Evolutionary conservation across 2,329 filamentous ascomycete genomes (phyloP).

Genomic region (Pyrenochaeta sp.): DNA sequence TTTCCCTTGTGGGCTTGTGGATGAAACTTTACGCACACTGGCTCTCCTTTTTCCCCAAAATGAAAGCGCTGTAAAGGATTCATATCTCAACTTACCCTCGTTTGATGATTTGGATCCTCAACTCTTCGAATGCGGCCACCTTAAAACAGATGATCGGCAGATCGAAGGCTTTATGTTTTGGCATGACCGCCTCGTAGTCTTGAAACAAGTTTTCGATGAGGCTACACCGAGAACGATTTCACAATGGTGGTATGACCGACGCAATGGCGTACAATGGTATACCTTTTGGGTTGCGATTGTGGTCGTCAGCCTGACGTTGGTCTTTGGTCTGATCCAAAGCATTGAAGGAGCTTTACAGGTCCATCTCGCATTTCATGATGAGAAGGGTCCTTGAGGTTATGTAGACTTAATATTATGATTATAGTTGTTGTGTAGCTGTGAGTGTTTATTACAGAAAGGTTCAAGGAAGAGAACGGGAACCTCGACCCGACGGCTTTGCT

Average conservation of each 20-base stretch:
- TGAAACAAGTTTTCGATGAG: conserved; percentile 54
- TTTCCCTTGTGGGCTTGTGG: conserved; percentile 39
- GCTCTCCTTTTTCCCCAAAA: conserved; percentile 47
- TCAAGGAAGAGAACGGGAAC: too few species aligned
- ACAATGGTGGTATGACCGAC: conserved; percentile 54
- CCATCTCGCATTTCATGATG: conserved; percentile 10
- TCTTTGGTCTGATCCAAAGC: conserved; percentile 55
- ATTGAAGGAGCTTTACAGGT: conserved; percentile 47
- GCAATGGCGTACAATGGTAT: conserved; percentile 55
- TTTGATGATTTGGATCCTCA: conserved; percentile 33
- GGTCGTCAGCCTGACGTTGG: conserved; percentile 46
- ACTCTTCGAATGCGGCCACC: conserved; percentile 33
- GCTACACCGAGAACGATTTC: conserved; percentile 45
- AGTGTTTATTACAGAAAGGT: too few species aligned
- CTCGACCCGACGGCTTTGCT: too few species aligned
- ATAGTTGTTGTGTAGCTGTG: too few species aligned
- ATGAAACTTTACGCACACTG: conserved; percentile 50
- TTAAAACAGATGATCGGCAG: conserved; percentile 44
- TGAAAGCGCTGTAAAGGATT: conserved; percentile 28
- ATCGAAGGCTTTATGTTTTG: conserved; percentile 39
- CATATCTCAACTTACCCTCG: conserved; percentile 16
- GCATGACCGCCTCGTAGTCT: conserved; percentile 24
- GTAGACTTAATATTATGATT: too few species aligned
- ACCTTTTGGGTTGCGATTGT: conserved; percentile 56
- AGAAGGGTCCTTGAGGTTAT: not conserved